A percentile compares a stretch with the other conserved stretches of the same genome.
Evolutionary conservation across 305 asterid species (phyloP).

Genomic region (Fraxinus albicans): DNA sequence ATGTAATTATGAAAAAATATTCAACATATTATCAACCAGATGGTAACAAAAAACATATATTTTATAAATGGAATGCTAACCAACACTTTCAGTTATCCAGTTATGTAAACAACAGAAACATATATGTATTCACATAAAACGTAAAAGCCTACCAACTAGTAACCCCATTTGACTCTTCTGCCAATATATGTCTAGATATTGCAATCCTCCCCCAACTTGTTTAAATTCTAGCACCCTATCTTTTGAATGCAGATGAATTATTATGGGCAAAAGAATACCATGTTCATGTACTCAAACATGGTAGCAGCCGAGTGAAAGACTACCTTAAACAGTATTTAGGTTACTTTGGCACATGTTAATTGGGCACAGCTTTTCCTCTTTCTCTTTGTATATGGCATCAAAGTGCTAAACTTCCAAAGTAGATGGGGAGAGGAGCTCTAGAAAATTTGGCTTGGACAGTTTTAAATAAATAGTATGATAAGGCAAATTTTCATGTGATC

Average conservation of each 20-base stretch:
- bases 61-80: background rate
- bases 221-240: background rate
- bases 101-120: background rate
- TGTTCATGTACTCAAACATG: slow-evolving; percentile 34
- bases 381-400: slow-evolving; percentile 57
- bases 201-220: background rate
- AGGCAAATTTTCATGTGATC: background rate
- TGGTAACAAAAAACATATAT: background rate
- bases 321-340: slow-evolving; percentile 46
- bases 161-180: background rate
- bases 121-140: background rate
- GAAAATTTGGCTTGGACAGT: background rate
- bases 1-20: background rate
- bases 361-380: slow-evolving; percentile 54
- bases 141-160: background rate
- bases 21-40: background rate
- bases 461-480: background rate
- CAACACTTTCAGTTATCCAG: background rate
- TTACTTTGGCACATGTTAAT: slow-evolving; percentile 50
- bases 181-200: background rate
- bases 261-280: background rate
- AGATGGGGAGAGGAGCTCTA: slow-evolving; percentile 22
- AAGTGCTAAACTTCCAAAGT: slow-evolving; percentile 52
- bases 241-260: background rate
- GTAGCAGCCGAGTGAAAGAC: slow-evolving; percentile 34